Base-by-base conservation (phyloP, 441 rosid genomes). In the Euphorbia schlechtendalii region DNA sequence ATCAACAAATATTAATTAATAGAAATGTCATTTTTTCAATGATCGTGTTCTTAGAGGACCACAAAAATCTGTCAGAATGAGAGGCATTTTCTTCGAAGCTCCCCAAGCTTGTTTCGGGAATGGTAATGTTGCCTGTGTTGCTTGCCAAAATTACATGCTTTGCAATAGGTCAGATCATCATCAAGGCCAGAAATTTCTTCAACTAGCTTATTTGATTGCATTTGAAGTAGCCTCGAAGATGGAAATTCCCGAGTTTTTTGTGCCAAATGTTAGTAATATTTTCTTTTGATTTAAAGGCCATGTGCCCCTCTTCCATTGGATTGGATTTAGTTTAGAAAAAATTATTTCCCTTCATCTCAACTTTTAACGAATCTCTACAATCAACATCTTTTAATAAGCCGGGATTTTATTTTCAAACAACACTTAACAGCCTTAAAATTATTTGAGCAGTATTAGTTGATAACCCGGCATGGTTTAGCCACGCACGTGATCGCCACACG, bases 101-200 rank as follows among this genome's bases (percentile, higher is more conserved):
- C 34, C 0, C 58, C 58, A 64, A 4, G 22, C 21, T 13, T 24
- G 25, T 4, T 5, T 2, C 1, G 58, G 46, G 3, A 52, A 64
- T 18, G 59, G 0, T 0, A n/a, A n/a, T n/a, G n/a, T n/a, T 0
- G 4, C 0, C 38, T 64, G 0, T 21, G 14, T 1, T 53, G 15
- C 36, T 64, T 64, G 0, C 49, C 51, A 21, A 20, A 32, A 0
- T 52, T 6, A 2, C 59, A 64, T 0, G 45, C 38, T 8, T 7
- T 8, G 0, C 25, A 64, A 11, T 10, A 20, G 8, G n/a, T 17
- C 7, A 11, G 2, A 2, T 0, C 0, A 17, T 0, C 1, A 0
- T 25, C 24, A 8, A 5, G 8, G 0, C 7, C 32, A 0, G 40
- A 20, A 1, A 56, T 0, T 4, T 13, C 10, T 2, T 8, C 32